These are phyloP conservation scores for Fraxinus dipetala DNA, from an alignment of 305 asterid species.

Conservation along the genomic window DNA sequence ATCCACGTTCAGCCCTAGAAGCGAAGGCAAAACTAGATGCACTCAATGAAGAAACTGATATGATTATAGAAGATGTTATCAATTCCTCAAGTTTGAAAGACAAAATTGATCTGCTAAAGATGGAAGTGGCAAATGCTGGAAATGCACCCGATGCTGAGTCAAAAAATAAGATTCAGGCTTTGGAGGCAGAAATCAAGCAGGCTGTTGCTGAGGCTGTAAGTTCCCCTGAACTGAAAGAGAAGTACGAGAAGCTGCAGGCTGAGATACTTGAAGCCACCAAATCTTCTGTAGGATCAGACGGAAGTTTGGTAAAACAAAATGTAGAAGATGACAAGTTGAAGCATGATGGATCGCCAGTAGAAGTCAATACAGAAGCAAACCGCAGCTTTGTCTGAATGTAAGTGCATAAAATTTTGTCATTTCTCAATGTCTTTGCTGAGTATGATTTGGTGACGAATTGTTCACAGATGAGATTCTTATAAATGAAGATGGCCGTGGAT, in stretches of 20 bases:
- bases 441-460: neutral
- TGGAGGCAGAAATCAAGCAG: conserved; percentile 56
- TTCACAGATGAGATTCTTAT: conserved; percentile 13
- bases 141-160: conserved; percentile 43
- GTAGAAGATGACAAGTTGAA: conserved; percentile 19
- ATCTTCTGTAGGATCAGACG: conserved; percentile 46
- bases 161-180: conserved; percentile 48
- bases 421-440: neutral
- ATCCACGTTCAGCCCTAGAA: conserved; percentile 30
- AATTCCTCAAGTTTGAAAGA: conserved; percentile 58
- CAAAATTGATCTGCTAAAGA: conserved; percentile 59
- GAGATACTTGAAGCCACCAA: conserved; percentile 42
- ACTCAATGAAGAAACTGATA: conserved; percentile 46
- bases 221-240: conserved; percentile 43
- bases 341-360: conserved; percentile 21
- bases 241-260: conserved; percentile 45
- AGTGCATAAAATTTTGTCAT: conserved; percentile 19
- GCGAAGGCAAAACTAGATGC: conserved; percentile 36
- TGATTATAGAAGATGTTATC: conserved; percentile 45
- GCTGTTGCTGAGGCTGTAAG: conserved; percentile 44
- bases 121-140: conserved; percentile 52
- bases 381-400: conserved; percentile 33
- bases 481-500: conserved; percentile 18
- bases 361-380: conserved; percentile 34
- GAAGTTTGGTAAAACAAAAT: conserved; percentile 33